phyloP scores from a whole-genome alignment of 176 grass and related monocot genomes.

The Sorghum bicolor region Sorghum_bicolor_NCBIv3 NC_012875.2:60631501-60632000 shows the following conservation, averaged over 20 bases:
- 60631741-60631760: constrained; percentile 99
- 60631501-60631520: constrained; percentile 83
- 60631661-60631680: constrained; percentile 42
- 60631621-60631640: not conserved
- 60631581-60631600: not conserved
- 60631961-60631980: not conserved
- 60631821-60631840: constrained; percentile 1
- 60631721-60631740: constrained; percentile 97
- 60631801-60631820: not conserved
- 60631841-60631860: not conserved
- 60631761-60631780: constrained; percentile 76
- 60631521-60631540: constrained; percentile 91
- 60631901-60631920: constrained; percentile 10
- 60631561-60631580: not conserved
- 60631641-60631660: not conserved
- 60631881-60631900: not conserved
- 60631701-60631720: constrained; percentile 95
- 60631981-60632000: not conserved
- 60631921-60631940: not conserved
- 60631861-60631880: not conserved
- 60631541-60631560: constrained; percentile 87
- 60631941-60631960: not conserved
- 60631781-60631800: not conserved
- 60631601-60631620: not conserved
- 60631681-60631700: constrained; percentile 95